Conservation (phyloP, 331 rosid genomes). For the Quercus lobata region DNA sequence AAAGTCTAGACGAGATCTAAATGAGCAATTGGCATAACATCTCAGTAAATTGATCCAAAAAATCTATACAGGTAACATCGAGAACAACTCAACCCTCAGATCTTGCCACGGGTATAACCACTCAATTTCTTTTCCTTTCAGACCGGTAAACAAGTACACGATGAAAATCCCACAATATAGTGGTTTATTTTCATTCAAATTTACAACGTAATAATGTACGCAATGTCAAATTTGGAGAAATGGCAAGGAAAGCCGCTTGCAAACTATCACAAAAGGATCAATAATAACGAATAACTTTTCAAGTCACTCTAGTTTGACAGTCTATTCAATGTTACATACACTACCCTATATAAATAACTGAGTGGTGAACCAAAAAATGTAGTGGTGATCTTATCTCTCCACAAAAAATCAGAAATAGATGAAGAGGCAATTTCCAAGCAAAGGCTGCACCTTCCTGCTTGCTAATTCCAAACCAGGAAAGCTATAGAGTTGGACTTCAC, state of each 20-base stretch:
- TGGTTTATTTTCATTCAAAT: constrained; percentile 6
- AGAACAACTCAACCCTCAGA: no score
- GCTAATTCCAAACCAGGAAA: constrained; percentile 16
- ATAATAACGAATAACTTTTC: not conserved
- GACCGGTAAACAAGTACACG: no score
- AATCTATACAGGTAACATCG: no score
- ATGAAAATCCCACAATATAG: not conserved
- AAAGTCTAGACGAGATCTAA: not conserved
- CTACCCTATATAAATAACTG: not conserved
- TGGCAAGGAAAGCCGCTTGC: constrained; percentile 3
- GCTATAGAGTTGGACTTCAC: constrained; percentile 13
- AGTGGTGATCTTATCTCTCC: not conserved
- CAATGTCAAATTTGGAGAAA: not conserved
- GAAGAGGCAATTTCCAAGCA: not conserved
- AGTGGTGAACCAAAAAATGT: constrained; percentile 1
- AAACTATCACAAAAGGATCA: constrained; percentile 18
- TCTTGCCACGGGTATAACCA: no score
- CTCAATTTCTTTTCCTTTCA: no score
- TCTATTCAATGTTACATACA: constrained; percentile 16
- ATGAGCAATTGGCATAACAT: not conserved
- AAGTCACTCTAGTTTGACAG: constrained; percentile 13
- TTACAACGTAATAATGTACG: not conserved
- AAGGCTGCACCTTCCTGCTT: not conserved
- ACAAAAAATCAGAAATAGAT: constrained; percentile 9
- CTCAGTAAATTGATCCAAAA: no score